These are phyloP conservation scores for Globisporangium parvum DNA, from an alignment of 352 stramenopile genomes.

Conservation along the genomic window DNA sequence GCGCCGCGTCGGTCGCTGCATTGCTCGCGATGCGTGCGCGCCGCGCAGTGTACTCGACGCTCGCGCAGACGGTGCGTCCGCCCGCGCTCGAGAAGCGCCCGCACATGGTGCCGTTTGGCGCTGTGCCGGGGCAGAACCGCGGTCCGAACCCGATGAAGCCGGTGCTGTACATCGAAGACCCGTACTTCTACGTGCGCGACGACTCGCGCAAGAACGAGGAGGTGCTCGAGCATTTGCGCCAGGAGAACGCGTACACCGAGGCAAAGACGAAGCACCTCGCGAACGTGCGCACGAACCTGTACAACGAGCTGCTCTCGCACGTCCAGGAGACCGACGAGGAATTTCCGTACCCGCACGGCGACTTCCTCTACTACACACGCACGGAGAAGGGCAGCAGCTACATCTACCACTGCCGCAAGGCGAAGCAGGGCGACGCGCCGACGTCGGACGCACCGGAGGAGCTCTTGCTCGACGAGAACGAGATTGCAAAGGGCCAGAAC, in stretches of 20 bases:
- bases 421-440: slow-evolving; percentile 29
- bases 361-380: slow-evolving; percentile 86
- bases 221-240: slow-evolving; percentile 88
- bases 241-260: slow-evolving; percentile 93
- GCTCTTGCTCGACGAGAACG: slow-evolving; percentile 93
- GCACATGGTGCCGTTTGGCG: slow-evolving; percentile 82
- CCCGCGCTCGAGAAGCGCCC: slow-evolving; percentile 63
- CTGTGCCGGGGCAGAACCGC: slow-evolving; percentile 72
- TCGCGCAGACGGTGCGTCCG: slow-evolving; percentile 33
- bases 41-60: slow-evolving; percentile 51
- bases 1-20: slow-evolving; percentile 43
- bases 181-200: slow-evolving; percentile 95
- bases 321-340: slow-evolving; percentile 87
- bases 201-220: slow-evolving; percentile 89
- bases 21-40: slow-evolving; percentile 54
- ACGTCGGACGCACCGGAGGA: slow-evolving; percentile 73
- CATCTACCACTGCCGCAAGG: slow-evolving; percentile 71
- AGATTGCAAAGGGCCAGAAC: slow-evolving; percentile 80
- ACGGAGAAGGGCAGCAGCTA: slow-evolving; percentile 86
- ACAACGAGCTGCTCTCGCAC: slow-evolving; percentile 90
- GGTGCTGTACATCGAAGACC: slow-evolving; percentile 86
- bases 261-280: slow-evolving; percentile 82
- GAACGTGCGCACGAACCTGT: slow-evolving; percentile 81
- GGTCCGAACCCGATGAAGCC: slow-evolving; percentile 87
- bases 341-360: slow-evolving; percentile 75